A percentile compares a stretch with the other conserved stretches of the same genome.
Evolutionary conservation across 1,139 yeast species (phyloP).

Genomic region (Pichiaceae sp.): DNA sequence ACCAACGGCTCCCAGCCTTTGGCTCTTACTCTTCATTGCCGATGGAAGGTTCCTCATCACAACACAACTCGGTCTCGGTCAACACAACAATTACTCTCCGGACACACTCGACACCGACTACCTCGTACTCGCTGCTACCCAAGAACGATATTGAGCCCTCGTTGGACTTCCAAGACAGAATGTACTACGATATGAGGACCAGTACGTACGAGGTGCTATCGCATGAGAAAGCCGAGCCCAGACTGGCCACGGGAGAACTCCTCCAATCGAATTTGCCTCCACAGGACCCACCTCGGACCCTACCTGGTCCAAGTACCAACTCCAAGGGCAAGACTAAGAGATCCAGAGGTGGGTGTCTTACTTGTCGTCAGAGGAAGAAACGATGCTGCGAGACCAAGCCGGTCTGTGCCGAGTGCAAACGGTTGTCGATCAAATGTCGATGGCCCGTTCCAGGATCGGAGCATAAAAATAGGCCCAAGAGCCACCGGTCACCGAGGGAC

Average conservation of each 20-base stretch:
- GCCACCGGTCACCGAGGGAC: constrained; percentile 18
- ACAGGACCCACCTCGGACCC: background rate
- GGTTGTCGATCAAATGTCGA: constrained; percentile 45
- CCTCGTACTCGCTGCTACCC: no score
- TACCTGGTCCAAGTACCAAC: background rate
- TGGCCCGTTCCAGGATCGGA: constrained; percentile 47
- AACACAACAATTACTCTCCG: no score
- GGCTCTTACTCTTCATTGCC: no score
- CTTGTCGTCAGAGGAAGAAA: constrained; percentile 65
- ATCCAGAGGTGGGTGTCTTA: constrained; percentile 56
- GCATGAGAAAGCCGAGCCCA: background rate
- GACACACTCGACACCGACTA: no score
- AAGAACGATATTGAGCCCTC: no score
- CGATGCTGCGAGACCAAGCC: constrained; percentile 65
- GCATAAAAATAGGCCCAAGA: constrained; percentile 30
- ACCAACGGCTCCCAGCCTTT: no score
- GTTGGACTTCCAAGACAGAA: background rate
- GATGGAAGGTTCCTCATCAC: no score
- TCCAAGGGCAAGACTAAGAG: constrained; percentile 20
- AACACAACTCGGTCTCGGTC: no score
- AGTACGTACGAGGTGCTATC: background rate
- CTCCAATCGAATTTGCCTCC: background rate
- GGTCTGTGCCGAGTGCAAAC: constrained; percentile 46
- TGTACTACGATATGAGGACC: constrained; percentile 2
- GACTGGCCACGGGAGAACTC: background rate